Base-by-base conservation (phyloP, 768 basidiomycete species). In the Suillus lakei region DNA sequence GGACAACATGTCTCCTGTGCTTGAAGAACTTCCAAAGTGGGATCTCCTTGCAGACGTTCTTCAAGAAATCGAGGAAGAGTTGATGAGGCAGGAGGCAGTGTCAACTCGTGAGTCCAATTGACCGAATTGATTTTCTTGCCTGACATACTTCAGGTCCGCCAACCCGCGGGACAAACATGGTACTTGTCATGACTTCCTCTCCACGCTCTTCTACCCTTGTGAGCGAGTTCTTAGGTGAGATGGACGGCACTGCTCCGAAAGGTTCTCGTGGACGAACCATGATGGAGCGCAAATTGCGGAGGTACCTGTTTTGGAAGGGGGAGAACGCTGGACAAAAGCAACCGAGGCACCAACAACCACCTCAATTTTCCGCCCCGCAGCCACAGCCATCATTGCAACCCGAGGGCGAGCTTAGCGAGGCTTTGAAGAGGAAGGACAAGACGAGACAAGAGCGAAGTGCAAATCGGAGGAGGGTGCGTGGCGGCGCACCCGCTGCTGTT, bases 11-110 rank as follows among this genome's bases (percentile, higher is more conserved):
- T 88, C 94, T 53, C 93, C 95, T 0, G 87, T 96, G 0, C 81
- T 98, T 28, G 98, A 99, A 77, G 98, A 99, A 72, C 84, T 93
- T 51, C 96, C 96, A 0, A 99, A 99, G 75, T 99, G 98, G 97
- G 85, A 85, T 63, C 74, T 96, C 9, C 79, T 99, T 15, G 85
- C 89, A 0, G 92, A 95, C n/a, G 85, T 96, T 0, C 75, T 99
- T 51, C 84, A 93, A 60, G 98, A 99, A 78, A 91, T 95, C 3
- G 98, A 99, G 76, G 88, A 88, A 65, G 93, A 96, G 68, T 90
- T 92, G 36, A 81, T 92, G 64, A 81, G 88, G 50, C 84, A 87
- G 66, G 86, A 90, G 67, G 81, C 82, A 10, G 63, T 77, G 34
- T 71, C 72, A 8, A 68, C 66, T 7, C 64, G 73, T 75, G 46